phyloP scores from a whole-genome alignment of 2,329 filamentous ascomycete species.

The Diplodia intermedia region DNA sequence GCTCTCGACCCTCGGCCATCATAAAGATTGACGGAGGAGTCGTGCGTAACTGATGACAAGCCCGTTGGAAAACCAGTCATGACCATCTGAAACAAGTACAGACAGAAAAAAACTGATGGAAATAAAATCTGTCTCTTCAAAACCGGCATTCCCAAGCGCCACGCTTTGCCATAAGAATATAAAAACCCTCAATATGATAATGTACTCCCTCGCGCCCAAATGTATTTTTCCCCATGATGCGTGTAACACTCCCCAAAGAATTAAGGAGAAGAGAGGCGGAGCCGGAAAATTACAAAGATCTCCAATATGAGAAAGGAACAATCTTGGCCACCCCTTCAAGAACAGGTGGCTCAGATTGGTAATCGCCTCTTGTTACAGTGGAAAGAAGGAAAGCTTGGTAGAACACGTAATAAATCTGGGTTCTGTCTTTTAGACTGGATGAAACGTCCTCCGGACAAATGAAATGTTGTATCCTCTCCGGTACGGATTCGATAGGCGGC shows the following conservation, averaged over 20 bases:
- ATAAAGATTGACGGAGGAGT: too few relatives aligned
- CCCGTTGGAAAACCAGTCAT: not conserved
- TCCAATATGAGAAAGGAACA: not conserved
- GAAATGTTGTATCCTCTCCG: not conserved
- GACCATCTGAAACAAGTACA: not conserved
- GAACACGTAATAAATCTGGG: not conserved
- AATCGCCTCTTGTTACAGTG: not conserved
- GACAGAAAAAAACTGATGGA: not conserved
- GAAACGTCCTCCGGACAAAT: not conserved
- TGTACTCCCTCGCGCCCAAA: constrained; percentile 6
- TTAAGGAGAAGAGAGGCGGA: not conserved
- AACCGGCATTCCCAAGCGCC: constrained; percentile 21
- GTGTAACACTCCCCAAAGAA: not conserved
- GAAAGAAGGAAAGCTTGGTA: not conserved
- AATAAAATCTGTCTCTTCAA: constrained; percentile 8
- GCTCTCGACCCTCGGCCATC: too few relatives aligned
- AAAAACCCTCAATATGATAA: not conserved
- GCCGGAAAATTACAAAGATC: not conserved
- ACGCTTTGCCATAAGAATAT: constrained; percentile 20
- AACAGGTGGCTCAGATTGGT: not conserved
- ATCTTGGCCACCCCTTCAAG: not conserved
- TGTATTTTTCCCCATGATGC: constrained; percentile 12
- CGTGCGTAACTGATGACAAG: not conserved
- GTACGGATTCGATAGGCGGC: not conserved
- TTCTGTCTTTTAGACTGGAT: not conserved